These are phyloP conservation scores for Auxenochlorella pyrenoidosa DNA, from an alignment of 139 green algal species.

Conservation along the genomic window DNA sequence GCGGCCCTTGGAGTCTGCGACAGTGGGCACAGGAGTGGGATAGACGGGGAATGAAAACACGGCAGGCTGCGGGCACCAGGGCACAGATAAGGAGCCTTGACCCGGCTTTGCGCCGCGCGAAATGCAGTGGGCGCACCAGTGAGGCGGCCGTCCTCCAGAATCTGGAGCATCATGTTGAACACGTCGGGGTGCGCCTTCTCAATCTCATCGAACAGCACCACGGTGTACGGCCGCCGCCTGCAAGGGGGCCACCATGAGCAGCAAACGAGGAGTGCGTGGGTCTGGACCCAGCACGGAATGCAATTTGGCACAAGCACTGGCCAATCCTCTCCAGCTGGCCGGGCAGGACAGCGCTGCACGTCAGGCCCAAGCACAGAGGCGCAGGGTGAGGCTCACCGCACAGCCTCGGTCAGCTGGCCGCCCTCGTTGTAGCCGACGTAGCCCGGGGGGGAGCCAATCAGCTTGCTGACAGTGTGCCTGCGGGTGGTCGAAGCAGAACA, in stretches of 20 bases:
- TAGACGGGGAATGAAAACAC: too few species aligned
- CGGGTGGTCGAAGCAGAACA: background rate
- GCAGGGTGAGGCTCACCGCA: conserved; percentile 53
- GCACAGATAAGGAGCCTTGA: background rate
- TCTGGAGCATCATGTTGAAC: conserved; percentile 99
- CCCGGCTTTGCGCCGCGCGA: too few species aligned
- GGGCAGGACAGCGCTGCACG: too few species aligned
- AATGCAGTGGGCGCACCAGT: too few species aligned
- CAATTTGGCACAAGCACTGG: too few species aligned
- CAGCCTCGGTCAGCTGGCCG: conserved; percentile 98
- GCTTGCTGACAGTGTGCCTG: conserved; percentile 97
- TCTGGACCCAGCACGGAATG: too few species aligned
- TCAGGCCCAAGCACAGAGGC: too few species aligned
- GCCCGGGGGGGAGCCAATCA: conserved; percentile 98
- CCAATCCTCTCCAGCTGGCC: too few species aligned
- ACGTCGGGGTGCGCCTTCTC: conserved; percentile 99
- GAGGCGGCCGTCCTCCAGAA: conserved; percentile 39
- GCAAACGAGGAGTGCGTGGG: background rate
- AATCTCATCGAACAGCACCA: conserved; percentile 99
- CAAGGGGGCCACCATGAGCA: background rate
- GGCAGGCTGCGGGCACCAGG: background rate
- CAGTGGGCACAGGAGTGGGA: background rate
- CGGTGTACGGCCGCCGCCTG: conserved; percentile 94
- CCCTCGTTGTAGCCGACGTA: conserved; percentile 99
- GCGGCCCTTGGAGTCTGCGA: conserved; percentile 94